Evolutionary conservation across 2,329 filamentous ascomycete species (phyloP).

Genomic region (Waltergamsia citrina): DNA sequence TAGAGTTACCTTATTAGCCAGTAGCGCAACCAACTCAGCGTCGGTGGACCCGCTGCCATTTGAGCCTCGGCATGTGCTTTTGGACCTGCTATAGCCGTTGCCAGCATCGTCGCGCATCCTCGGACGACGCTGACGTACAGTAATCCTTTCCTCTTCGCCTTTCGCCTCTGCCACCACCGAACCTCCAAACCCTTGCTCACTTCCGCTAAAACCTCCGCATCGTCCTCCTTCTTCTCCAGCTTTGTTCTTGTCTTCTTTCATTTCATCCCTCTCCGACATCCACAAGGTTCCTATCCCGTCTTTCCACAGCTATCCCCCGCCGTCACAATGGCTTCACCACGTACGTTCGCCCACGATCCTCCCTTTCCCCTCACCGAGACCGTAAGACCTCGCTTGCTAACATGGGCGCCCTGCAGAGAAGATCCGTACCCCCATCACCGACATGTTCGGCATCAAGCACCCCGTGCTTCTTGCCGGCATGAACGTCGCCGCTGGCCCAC

Average conservation of each 20-base stretch:
- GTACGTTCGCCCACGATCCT: conserved; percentile 7
- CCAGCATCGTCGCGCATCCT: neutral
- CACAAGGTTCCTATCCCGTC: neutral
- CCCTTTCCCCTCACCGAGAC: neutral
- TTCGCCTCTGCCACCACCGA: neutral
- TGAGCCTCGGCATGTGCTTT: conserved; percentile 7
- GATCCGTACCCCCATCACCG: conserved; percentile 85
- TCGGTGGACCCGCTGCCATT: no score
- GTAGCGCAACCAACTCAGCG: no score
- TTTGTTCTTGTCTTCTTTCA: conserved; percentile 2
- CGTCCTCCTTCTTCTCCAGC: conserved; percentile 1
- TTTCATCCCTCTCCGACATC: neutral
- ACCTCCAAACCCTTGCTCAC: conserved; percentile 1
- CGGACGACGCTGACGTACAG: conserved; percentile 6
- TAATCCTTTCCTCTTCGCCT: no score
- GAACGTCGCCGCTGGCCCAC: conserved; percentile 96
- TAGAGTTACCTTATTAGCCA: no score
- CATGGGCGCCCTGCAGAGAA: conserved; percentile 18
- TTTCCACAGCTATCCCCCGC: neutral
- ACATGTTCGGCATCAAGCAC: conserved; percentile 97
- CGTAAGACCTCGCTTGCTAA: neutral
- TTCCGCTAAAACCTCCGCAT: conserved; percentile 7
- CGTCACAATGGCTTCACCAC: conserved; percentile 8
- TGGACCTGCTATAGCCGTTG: neutral
- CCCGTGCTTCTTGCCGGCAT: conserved; percentile 93